Evolutionary conservation across 768 basidiomycete genomes (phyloP).

Genomic region (Russula sp.): DNA sequence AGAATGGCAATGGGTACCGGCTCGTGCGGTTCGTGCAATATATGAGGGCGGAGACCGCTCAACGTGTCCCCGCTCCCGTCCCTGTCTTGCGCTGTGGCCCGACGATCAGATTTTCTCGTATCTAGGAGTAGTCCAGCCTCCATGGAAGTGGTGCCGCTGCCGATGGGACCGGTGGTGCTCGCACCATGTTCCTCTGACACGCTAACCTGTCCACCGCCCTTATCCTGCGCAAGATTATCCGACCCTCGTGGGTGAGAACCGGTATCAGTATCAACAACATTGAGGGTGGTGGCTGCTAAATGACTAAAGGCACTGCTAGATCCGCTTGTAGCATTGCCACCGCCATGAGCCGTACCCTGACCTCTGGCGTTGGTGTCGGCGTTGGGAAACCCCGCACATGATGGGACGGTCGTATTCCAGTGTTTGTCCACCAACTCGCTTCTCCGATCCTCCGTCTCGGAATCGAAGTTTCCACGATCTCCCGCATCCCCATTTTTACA

Average conservation of each 20-base stretch:
- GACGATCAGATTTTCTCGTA: background rate
- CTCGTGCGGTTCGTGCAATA: conserved; percentile 50
- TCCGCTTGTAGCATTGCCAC: background rate
- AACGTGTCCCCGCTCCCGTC: conserved; percentile 24
- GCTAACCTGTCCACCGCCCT: background rate
- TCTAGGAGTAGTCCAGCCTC: background rate
- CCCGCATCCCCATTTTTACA: background rate
- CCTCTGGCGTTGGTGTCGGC: background rate
- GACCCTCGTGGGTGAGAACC: background rate
- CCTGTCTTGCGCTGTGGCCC: conserved; percentile 10
- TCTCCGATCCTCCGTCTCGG: background rate
- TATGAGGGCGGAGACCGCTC: conserved; percentile 57
- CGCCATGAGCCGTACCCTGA: background rate
- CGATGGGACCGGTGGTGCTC: background rate
- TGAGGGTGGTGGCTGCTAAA: background rate
- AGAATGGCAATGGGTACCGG: conserved; percentile 62
- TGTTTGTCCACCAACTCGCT: background rate
- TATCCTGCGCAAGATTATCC: background rate
- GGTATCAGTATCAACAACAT: background rate
- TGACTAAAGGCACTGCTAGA: background rate
- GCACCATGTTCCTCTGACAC: background rate
- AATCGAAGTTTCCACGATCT: background rate
- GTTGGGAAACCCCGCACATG: background rate
- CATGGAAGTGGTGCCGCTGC: background rate
- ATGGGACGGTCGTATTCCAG: background rate